Percentiles rank a stretch among this genome's conserved stretches.
Evolutionary conservation across 1,284 basidiomycete genomes (phyloP).

Genomic region (Cutaneotrichosporon sp.): DNA sequence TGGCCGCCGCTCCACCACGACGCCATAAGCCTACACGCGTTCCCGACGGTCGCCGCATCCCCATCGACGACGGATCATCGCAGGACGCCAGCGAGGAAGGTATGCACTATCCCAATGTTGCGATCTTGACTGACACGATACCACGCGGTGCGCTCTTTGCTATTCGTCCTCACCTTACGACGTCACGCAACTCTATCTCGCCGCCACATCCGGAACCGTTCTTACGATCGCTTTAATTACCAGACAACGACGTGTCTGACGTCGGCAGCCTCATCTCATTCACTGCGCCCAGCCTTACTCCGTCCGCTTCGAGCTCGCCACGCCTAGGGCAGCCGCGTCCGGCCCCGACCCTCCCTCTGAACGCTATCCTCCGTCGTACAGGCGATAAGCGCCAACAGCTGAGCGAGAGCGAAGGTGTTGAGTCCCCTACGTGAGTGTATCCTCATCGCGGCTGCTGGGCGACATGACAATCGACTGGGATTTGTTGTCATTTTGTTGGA

Average conservation of each 20-base stretch:
- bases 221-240: neutral
- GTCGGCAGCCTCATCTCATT: conserved; percentile 46
- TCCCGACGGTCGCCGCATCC: conserved; percentile 17
- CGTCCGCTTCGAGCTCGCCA: conserved; percentile 25
- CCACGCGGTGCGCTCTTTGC: neutral
- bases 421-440: conserved; percentile 50
- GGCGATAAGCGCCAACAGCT: conserved; percentile 20
- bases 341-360: conserved; percentile 18
- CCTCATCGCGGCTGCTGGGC: neutral
- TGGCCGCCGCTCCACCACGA: conserved; percentile 16
- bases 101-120: conserved; percentile 20
- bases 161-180: neutral
- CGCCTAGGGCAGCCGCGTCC: conserved; percentile 17
- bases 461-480: neutral
- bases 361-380: conserved; percentile 20
- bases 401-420: conserved; percentile 48
- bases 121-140: neutral
- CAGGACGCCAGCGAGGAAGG: conserved; percentile 53
- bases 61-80: conserved; percentile 33
- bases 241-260: conserved; percentile 51
- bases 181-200: neutral
- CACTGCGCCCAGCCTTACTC: conserved; percentile 28
- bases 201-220: no score
- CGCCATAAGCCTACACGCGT: conserved; percentile 22
- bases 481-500: neutral